Conservation (phyloP, 2,329 filamentous ascomycete genomes). For the Ophiostoma ulmi region DNA sequence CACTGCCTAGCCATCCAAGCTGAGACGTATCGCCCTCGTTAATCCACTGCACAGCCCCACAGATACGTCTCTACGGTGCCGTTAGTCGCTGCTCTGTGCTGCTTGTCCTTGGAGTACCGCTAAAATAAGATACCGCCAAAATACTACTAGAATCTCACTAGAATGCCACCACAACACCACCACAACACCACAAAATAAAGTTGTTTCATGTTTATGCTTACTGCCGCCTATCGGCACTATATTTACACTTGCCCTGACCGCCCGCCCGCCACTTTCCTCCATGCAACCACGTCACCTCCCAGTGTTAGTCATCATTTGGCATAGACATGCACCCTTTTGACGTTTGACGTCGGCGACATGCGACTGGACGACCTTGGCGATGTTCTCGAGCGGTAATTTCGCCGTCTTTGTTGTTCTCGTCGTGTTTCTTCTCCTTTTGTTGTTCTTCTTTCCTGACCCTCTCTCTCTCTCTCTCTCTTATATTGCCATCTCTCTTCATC, state of each 20-base stretch:
- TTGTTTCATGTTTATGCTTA: constrained; percentile 1
- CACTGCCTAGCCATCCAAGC: background rate
- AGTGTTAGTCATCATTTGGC: background rate
- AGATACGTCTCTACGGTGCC: constrained; percentile 2
- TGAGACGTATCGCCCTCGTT: background rate
- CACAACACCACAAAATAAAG: background rate
- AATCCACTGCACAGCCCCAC: constrained; percentile 11
- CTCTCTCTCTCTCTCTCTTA: background rate
- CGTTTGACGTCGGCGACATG: background rate
- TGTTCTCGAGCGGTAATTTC: background rate
- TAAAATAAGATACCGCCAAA: too few relatives aligned
- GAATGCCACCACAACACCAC: too few relatives aligned
- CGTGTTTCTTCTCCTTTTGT: background rate
- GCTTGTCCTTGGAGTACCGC: too few relatives aligned
- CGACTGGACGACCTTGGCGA: background rate
- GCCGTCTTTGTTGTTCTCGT: background rate
- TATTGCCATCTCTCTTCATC: background rate
- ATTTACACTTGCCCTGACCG: background rate
- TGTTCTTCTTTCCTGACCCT: background rate
- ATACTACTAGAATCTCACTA: too few relatives aligned
- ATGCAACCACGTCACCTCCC: background rate
- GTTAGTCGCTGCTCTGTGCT: background rate
- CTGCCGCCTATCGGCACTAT: background rate
- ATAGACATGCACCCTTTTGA: background rate
- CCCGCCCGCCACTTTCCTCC: background rate